These are phyloP conservation scores for Debaryomyces nepalensis DNA, from an alignment of 1,139 yeast genomes.

Conservation along the genomic window DNA sequence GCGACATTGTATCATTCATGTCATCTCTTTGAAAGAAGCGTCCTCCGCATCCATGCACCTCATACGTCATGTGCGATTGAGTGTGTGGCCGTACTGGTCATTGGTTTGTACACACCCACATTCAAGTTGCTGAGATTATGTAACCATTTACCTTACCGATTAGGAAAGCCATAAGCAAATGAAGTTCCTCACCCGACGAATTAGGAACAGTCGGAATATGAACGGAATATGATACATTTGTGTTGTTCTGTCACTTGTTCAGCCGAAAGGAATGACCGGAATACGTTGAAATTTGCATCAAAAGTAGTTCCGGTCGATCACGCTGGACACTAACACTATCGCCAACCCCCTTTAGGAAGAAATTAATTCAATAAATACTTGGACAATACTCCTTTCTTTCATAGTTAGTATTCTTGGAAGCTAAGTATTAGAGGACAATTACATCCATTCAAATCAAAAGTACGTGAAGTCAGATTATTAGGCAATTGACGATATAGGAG, in stretches of 20 bases:
- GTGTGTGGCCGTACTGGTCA: not conserved
- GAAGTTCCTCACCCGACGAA: slow-evolving; percentile 3
- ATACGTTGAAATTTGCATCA: not conserved
- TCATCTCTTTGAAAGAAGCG: no score
- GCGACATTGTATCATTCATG: no score
- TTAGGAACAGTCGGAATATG: not conserved
- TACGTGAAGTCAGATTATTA: not conserved
- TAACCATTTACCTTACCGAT: slow-evolving; percentile 1
- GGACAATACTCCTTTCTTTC: slow-evolving; percentile 2
- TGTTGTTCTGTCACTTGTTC: not conserved
- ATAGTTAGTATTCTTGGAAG: slow-evolving; percentile 5
- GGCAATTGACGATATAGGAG: not conserved
- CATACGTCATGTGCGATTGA: not conserved
- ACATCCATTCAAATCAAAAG: slow-evolving; percentile 5
- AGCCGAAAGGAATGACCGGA: not conserved
- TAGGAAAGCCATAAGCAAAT: slow-evolving; percentile 11
- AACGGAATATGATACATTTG: not conserved
- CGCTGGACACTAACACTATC: slow-evolving; percentile 8
- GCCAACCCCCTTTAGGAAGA: slow-evolving; percentile 9
- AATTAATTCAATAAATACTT: slow-evolving; percentile 2
- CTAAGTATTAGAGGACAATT: slow-evolving; percentile 2
- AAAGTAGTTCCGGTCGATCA: slow-evolving; percentile 9
- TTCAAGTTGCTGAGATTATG: slow-evolving; percentile 3
- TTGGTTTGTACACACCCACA: slow-evolving; percentile 1
- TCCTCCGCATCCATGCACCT: not conserved